These are phyloP conservation scores for Cyclocybe cylindracea DNA, from an alignment of 768 basidiomycete species.

Conservation along the genomic window DNA sequence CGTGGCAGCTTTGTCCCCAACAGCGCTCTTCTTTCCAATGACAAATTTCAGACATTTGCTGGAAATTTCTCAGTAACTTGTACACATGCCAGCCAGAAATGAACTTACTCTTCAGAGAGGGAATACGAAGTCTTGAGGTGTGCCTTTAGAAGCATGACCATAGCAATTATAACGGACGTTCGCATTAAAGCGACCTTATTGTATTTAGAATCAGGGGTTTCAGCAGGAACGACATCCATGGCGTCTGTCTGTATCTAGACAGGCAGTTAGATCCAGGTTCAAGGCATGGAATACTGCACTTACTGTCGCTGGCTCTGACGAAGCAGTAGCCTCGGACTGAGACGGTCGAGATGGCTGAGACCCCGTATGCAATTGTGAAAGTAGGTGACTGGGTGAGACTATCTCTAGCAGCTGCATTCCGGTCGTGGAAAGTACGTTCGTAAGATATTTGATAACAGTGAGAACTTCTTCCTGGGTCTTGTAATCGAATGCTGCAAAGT, in stretches of 20 bases:
- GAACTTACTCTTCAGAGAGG: slow-evolving; percentile 85
- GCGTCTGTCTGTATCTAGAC: not conserved
- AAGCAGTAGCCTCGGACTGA: slow-evolving; percentile 6
- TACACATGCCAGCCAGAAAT: not conserved
- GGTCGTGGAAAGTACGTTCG: slow-evolving; percentile 70
- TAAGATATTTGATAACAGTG: slow-evolving; percentile 79
- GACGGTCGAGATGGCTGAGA: not conserved
- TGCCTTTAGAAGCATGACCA: slow-evolving; percentile 85
- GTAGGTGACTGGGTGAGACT: slow-evolving; percentile 69
- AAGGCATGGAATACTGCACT: not conserved
- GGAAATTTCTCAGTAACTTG: slow-evolving; percentile 1
- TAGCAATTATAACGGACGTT: slow-evolving; percentile 75
- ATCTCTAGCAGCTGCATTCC: slow-evolving; percentile 83
- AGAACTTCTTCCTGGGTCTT: slow-evolving; percentile 94
- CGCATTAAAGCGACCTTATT: slow-evolving; percentile 45
- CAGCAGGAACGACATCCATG: slow-evolving; percentile 15
- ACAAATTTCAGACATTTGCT: slow-evolving; percentile 94
- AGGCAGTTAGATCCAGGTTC: not conserved
- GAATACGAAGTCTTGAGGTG: slow-evolving; percentile 84
- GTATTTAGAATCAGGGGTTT: slow-evolving; percentile 4
- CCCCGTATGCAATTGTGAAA: slow-evolving; percentile 55
- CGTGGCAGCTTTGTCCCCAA: slow-evolving; percentile 80
- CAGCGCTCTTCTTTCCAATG: slow-evolving; percentile 84
- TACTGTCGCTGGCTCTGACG: slow-evolving; percentile 9
- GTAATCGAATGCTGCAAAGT: slow-evolving; percentile 90